Evolutionary conservation across 2,329 filamentous ascomycete species (phyloP).

Genomic region (Penicillium brevicompactum): DNA sequence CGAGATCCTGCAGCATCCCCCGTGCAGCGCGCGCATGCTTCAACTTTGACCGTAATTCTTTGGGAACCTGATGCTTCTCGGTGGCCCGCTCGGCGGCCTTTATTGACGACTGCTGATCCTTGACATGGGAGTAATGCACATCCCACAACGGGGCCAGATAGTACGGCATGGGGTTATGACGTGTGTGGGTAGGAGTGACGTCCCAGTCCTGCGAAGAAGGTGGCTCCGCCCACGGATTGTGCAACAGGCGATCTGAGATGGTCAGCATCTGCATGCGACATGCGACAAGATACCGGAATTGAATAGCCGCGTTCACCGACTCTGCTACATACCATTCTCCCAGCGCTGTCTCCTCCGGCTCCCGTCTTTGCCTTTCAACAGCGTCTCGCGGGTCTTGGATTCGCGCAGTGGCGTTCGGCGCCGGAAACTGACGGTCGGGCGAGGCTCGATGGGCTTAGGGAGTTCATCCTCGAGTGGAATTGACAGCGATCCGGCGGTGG

Average conservation of each 20-base stretch:
- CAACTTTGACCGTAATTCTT: slow-evolving; percentile 75
- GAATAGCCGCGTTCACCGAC: neutral
- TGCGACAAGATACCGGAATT: neutral
- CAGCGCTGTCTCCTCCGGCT: slow-evolving; percentile 82
- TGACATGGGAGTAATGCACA: slow-evolving; percentile 49
- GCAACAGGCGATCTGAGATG: slow-evolving; percentile 73
- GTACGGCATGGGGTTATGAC: slow-evolving; percentile 76
- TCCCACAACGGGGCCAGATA: slow-evolving; percentile 89
- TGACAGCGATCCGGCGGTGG: slow-evolving; percentile 65
- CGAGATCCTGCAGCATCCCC: slow-evolving; percentile 77
- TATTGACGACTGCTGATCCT: slow-evolving; percentile 37
- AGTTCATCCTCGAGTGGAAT: slow-evolving; percentile 72
- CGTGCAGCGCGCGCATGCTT: slow-evolving; percentile 80
- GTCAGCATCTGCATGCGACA: slow-evolving; percentile 24
- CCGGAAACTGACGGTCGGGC: slow-evolving; percentile 46
- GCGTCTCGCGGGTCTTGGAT: slow-evolving; percentile 67
- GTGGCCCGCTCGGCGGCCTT: slow-evolving; percentile 44
- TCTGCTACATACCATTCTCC: slow-evolving; percentile 76
- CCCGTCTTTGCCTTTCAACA: slow-evolving; percentile 89
- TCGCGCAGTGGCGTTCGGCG: slow-evolving; percentile 59
- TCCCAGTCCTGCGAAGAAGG: slow-evolving; percentile 82
- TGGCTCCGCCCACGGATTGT: slow-evolving; percentile 82
- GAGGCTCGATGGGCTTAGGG: slow-evolving; percentile 32
- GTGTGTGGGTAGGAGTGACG: slow-evolving; percentile 76
- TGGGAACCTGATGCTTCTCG: slow-evolving; percentile 62